A percentile compares a stretch with the other conserved stretches of the same genome.
These are phyloP conservation scores for Trichocladium antarcticum DNA, from an alignment of 495 filamentous ascomycete genomes.

Conservation along the genomic window DNA sequence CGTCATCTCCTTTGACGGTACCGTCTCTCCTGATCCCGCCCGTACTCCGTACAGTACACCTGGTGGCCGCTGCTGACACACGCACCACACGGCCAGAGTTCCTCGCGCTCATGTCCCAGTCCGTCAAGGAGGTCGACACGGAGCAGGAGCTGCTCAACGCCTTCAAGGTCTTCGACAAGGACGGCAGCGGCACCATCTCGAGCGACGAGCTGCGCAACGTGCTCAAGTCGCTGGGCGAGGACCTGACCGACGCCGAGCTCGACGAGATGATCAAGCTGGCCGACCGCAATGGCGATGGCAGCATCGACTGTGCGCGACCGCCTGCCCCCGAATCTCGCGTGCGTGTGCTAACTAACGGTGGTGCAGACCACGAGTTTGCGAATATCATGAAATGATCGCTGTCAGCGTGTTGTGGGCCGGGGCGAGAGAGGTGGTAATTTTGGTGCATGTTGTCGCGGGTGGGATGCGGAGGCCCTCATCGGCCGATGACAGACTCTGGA, in stretches of 20 bases:
- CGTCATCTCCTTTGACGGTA: conserved; percentile 38
- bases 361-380: conserved; percentile 83
- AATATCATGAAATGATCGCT: conserved; percentile 59
- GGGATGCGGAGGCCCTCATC: too few species aligned
- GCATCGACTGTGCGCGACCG: conserved; percentile 36
- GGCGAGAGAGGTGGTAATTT: too few species aligned
- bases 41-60: neutral
- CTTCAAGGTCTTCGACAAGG: conserved; percentile 42
- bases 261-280: conserved; percentile 41
- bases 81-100: conserved; percentile 27
- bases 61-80: neutral
- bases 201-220: conserved; percentile 36
- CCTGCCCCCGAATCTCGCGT: neutral
- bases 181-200: conserved; percentile 38
- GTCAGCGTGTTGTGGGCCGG: neutral
- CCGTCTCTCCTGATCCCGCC: neutral
- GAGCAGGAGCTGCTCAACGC: conserved; percentile 38
- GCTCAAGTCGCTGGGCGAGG: conserved; percentile 38
- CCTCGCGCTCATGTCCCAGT: conserved; percentile 36
- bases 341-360: conserved; percentile 13
- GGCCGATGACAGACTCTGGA: too few species aligned
- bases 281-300: conserved; percentile 38
- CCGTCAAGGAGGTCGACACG: conserved; percentile 30
- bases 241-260: conserved; percentile 36
- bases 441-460: too few species aligned